Evolutionary conservation across 139 green algal genomes (phyloP).

Genomic region (Chlorella vulgaris): DNA sequence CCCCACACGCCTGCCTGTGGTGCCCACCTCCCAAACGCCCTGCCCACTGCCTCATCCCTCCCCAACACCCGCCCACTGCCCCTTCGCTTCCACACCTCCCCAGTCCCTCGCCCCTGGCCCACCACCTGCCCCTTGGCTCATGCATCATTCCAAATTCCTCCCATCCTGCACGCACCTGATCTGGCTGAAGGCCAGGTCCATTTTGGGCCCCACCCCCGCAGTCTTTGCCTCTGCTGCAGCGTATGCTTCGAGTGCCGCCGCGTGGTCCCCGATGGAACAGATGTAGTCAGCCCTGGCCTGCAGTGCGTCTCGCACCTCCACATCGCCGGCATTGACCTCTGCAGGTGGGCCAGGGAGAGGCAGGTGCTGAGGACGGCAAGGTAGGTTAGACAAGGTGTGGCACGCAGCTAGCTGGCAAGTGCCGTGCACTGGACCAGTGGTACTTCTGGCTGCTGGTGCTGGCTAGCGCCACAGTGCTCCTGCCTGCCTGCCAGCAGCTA

Average conservation of each 20-base stretch:
- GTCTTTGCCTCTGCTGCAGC: slow-evolving; percentile 83
- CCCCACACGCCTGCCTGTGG: no score
- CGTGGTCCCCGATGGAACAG: slow-evolving; percentile 74
- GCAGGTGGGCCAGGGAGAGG: slow-evolving; percentile 28
- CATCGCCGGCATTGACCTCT: slow-evolving; percentile 95
- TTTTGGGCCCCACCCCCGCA: slow-evolving; percentile 87
- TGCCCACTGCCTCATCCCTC: no score
- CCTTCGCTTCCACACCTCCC: no score
- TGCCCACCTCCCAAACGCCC: no score
- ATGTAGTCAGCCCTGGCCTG: slow-evolving; percentile 90
- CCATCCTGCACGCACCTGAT: slow-evolving; percentile 1
- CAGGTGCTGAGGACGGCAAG: no score
- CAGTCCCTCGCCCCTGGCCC: no score
- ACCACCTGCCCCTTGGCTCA: background rate
- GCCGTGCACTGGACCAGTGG: no score
- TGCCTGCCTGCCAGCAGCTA: no score
- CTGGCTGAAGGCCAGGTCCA: slow-evolving; percentile 90
- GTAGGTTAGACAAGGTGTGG: no score
- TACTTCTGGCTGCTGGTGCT: no score
- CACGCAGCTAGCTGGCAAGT: background rate
- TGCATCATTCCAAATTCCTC: background rate
- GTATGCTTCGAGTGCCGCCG: slow-evolving; percentile 77
- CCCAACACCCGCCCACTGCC: no score
- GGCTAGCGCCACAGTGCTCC: no score
- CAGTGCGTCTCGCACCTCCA: slow-evolving; percentile 92